Base-by-base conservation (phyloP, 805 yeast species). In the Hanseniaspora occidentalis region DNA sequence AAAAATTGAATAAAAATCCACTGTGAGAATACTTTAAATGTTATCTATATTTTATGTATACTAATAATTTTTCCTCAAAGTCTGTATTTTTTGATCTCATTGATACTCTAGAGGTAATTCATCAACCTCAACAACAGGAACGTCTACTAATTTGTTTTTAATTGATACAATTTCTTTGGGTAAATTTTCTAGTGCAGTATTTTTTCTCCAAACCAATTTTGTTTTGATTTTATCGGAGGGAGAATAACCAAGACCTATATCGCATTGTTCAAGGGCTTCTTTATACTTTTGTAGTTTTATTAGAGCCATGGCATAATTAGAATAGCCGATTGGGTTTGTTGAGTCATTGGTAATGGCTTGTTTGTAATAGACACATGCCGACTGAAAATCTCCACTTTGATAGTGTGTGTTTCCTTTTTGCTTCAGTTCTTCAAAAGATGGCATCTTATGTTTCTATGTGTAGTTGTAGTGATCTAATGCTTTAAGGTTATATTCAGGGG, bases 291-390 rank as follows among this genome's bases (percentile, higher is more conserved):
- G 50, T 3, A 75, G 52, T 42, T 76, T 75, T 31, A 79, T 52
- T 45, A 70, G 66, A n/a, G 84, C 66, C 63, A 76, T 75, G 0
- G 92, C 81, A 35, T 80, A 59, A 51, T 82, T 82, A n/a, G 88
- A 71, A 51, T 67, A 76, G 1, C 76, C 60, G 0, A 78, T 67
- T 0, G 86, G 69, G 44, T 75, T 72, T 0, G 47, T 27, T 0
- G 76, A 68, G 38, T 72, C 72, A 14, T 64, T 24, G 7, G 57
- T 57, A 27, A 78, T 64, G 3, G 88, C 85, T 38, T 70, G 68
- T 9, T 71, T 54, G 53, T 82, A 82, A 0, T 65, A 55, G 19
- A 64, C 52, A 1, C 72, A 69, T 0, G 92, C 85, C 22, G 62
- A 62, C 4, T 47, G 47, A 51, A 56, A 80, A 36, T 75, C 60